phyloP scores from a whole-genome alignment of 352 stramenopile genomes.

The Phytopythium cucurbitacearum region DNA sequence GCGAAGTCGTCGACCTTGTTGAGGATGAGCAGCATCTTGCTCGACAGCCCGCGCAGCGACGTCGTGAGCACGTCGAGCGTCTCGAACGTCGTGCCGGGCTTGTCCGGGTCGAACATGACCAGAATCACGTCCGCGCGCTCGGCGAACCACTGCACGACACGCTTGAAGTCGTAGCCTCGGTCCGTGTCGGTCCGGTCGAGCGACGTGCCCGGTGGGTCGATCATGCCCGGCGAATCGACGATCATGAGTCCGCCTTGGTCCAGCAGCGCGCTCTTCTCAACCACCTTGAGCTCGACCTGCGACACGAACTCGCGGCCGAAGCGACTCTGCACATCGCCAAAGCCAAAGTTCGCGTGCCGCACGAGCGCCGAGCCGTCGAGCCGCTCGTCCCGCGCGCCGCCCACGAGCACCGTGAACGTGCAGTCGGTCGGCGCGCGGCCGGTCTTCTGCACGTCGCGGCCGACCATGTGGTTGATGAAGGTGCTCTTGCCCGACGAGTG shows the following conservation, averaged over 20 bases:
- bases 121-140: constrained; percentile 83
- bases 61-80: constrained; percentile 84
- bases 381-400: constrained; percentile 62
- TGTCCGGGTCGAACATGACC: constrained; percentile 89
- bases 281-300: constrained; percentile 83
- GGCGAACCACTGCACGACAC: constrained; percentile 83
- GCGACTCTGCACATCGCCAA: constrained; percentile 72
- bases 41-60: constrained; percentile 68
- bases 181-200: constrained; percentile 65
- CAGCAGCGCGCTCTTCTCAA: constrained; percentile 58
- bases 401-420: constrained; percentile 79
- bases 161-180: constrained; percentile 85
- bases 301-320: constrained; percentile 83
- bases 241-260: constrained; percentile 81
- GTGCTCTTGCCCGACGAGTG: constrained; percentile 85
- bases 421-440: constrained; percentile 76
- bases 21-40: constrained; percentile 80
- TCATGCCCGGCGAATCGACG: constrained; percentile 85
- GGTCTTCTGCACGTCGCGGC: constrained; percentile 80
- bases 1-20: constrained; percentile 90
- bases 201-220: constrained; percentile 68
- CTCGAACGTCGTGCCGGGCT: constrained; percentile 85
- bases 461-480: constrained; percentile 88
- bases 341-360: constrained; percentile 70
- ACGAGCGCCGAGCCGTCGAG: constrained; percentile 72